A percentile compares a stretch with the other conserved stretches of the same genome.
phyloP scores from a whole-genome alignment of 2,329 filamentous ascomycete genomes.

The Aspergillus quadrilineatus region DNA sequence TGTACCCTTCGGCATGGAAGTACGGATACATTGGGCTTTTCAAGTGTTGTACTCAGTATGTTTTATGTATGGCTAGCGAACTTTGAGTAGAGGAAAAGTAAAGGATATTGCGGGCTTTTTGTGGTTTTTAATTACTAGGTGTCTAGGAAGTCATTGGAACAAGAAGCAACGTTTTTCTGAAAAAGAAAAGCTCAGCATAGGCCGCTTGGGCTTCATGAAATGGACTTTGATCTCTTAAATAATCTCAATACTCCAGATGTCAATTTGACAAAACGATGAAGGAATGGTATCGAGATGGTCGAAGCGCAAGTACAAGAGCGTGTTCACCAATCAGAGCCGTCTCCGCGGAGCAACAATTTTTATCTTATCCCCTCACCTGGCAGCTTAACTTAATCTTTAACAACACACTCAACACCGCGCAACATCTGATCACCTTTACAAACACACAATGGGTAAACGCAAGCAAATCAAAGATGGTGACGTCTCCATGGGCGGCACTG shows the following conservation, averaged over 20 bases:
- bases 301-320: neutral
- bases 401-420: neutral
- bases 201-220: no score
- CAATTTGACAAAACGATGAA: no score
- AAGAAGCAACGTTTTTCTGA: no score
- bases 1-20: neutral
- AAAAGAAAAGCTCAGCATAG: no score
- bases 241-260: no score
- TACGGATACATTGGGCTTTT: neutral
- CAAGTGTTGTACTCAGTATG: conserved; percentile 1
- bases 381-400: neutral
- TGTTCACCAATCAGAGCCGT: neutral
- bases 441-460: conserved; percentile 51
- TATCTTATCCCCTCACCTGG: conserved; percentile 2
- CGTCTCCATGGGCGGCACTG: conserved; percentile 43
- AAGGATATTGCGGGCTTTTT: neutral
- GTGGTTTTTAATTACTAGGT: no score
- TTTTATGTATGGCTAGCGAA: conserved; percentile 15
- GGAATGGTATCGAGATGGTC: neutral
- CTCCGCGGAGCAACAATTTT: conserved; percentile 4
- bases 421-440: conserved; percentile 3
- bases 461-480: conserved; percentile 51
- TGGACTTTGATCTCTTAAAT: no score
- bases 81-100: conserved; percentile 7
- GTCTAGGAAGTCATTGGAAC: no score